Conservation (phyloP, 1,284 basidiomycete genomes). For the Mrakiaceae sp. region DNA sequence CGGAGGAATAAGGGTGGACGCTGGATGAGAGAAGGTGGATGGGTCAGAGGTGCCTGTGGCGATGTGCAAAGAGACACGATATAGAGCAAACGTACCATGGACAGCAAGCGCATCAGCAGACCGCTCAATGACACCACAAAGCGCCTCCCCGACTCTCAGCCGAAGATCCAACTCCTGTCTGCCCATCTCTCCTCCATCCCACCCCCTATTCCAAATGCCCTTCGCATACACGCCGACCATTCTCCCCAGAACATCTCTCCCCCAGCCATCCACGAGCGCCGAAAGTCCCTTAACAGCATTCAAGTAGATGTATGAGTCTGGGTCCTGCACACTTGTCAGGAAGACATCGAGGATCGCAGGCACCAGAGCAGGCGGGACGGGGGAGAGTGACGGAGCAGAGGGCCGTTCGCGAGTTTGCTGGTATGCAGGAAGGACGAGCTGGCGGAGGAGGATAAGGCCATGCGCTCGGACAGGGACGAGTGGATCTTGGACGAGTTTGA, state of each 20-base stretch:
- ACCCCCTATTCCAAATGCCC: slow-evolving; percentile 25
- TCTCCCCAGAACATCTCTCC: slow-evolving; percentile 55
- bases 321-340: slow-evolving; percentile 71
- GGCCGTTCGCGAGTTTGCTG: slow-evolving; percentile 17
- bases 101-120: slow-evolving; percentile 57
- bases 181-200: slow-evolving; percentile 37
- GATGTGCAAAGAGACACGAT: neutral
- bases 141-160: slow-evolving; percentile 76
- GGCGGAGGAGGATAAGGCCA: slow-evolving; percentile 69
- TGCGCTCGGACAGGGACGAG: slow-evolving; percentile 92
- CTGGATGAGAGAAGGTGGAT: too few species aligned
- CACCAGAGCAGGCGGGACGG: slow-evolving; percentile 47
- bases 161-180: slow-evolving; percentile 62
- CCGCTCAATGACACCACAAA: slow-evolving; percentile 63
- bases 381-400: slow-evolving; percentile 20
- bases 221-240: slow-evolving; percentile 54
- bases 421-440: slow-evolving; percentile 46
- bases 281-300: slow-evolving; percentile 84
- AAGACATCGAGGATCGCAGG: slow-evolving; percentile 82
- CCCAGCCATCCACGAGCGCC: slow-evolving; percentile 63
- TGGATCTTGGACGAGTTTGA: slow-evolving; percentile 80
- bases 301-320: slow-evolving; percentile 89
- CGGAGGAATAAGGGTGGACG: slow-evolving; percentile 49
- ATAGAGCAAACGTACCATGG: slow-evolving; percentile 47
- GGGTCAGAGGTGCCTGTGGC: too few species aligned